Evolutionary conservation across 2,329 filamentous ascomycete genomes (phyloP), one percentile per base, ranked within the genome.

Genomic region (Sporothrix pallida): DNA sequence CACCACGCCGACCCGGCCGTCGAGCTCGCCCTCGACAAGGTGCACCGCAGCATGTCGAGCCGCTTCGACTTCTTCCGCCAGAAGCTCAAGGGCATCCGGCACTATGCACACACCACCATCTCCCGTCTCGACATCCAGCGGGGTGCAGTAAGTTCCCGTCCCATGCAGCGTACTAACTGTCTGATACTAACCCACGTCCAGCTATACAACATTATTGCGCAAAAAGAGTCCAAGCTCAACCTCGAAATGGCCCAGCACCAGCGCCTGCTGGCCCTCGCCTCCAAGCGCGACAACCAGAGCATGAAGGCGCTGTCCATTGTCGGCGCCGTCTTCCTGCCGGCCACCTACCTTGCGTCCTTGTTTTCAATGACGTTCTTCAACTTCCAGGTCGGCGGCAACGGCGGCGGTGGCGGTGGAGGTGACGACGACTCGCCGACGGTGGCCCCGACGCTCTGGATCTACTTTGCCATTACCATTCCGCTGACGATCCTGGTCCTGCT

Each of bases 301-400:
- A 90, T 90, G 88, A 91, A 91, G 82, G 89, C 88, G 0, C 83
- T 91, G 54, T 90, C 89, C 0, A 84, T 91, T 0, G 86, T 91
- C 72, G 89, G 89, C 42, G 88, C 88, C 56, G 82, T 91, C 56
- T 91, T 91, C 77, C 82, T 91, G 6, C 89, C 89, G 0, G 89
- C 88, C 1, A 90, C 88, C 0, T 90, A 87, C 76, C 83, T 91
- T 20, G 86, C 89, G 9, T 91, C 89, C 0, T 83, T 91, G 31
- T 91, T 91, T 77, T 87, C 86, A 82, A 91, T 90, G 88, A 88
- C 88, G 0, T 91, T 91, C 79, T 91, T 91, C 82, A 86, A 91
- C 80, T 91, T 90, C 76, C 85, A 86, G 76, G 81, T 83, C 54
- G 81, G 84, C 84, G 79, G 26, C 48, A 31, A 50, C 26, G 52